Evolutionary conservation across 2,329 filamentous ascomycete genomes (phyloP).

Genomic region (Alternaria sp.): DNA sequence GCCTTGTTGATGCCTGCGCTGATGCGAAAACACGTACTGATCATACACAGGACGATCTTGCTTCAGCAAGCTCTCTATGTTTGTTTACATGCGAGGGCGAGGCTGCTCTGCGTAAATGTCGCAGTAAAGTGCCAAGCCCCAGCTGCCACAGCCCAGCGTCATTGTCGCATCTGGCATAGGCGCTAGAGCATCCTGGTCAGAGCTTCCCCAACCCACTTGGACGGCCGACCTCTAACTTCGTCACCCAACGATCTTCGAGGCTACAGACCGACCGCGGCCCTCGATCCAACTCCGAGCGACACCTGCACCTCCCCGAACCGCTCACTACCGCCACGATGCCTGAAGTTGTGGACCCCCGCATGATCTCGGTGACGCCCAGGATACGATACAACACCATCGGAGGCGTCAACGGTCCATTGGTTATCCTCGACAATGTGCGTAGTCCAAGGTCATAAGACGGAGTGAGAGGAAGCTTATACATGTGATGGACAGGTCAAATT

Average conservation of each 20-base stretch:
- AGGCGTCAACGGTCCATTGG: slow-evolving; percentile 96
- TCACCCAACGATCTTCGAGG: slow-evolving; percentile 29
- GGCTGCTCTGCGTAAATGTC: not conserved
- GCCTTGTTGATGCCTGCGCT: not conserved
- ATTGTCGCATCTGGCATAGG: slow-evolving; percentile 14
- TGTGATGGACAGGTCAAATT: slow-evolving; percentile 81
- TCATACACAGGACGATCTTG: too few species aligned
- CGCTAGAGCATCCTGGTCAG: slow-evolving; percentile 30
- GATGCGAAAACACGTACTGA: not conserved
- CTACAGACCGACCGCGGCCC: slow-evolving; percentile 31
- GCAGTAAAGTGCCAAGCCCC: slow-evolving; percentile 10
- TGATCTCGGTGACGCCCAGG: slow-evolving; percentile 70
- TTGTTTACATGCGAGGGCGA: not conserved
- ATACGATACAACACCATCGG: slow-evolving; percentile 98
- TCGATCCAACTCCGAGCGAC: slow-evolving; percentile 30
- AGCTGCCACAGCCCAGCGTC: slow-evolving; percentile 16
- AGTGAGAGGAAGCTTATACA: slow-evolving; percentile 31
- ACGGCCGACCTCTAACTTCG: slow-evolving; percentile 35
- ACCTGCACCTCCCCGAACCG: slow-evolving; percentile 21
- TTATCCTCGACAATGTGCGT: slow-evolving; percentile 94
- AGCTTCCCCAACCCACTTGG: slow-evolving; percentile 40
- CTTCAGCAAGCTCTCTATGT: not conserved
- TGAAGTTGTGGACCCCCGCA: slow-evolving; percentile 56
- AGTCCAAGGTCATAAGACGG: slow-evolving; percentile 15
- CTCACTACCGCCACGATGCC: slow-evolving; percentile 48